Evolutionary conservation across 2,329 filamentous ascomycete genomes (phyloP), one percentile per base, ranked within the genome.

Genomic region (Dactylellina cionopaga): DNA sequence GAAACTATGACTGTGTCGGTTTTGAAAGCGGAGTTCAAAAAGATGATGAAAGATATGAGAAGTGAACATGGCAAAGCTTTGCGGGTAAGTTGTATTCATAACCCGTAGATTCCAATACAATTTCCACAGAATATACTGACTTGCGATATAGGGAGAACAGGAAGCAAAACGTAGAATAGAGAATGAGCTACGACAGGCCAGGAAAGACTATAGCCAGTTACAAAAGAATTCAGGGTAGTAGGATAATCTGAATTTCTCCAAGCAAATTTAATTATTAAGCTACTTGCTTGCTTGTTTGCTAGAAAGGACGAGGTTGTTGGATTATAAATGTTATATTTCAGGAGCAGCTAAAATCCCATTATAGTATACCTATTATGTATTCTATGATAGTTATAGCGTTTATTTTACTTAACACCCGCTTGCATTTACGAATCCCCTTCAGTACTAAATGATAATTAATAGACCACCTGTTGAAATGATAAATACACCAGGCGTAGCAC

Each of bases 21-120:
- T 39, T 78, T 92, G 77, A 88, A 88, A 80, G 88, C 88, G 74
- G 89, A 92, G 79, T 92, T 92, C 79, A 90, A 90, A 83, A 91
- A 89, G 82, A 91, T 91, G 89, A 91, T 91, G 89, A 84, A 88
- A 74, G 89, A 91, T 77, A 87, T 87, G 49, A 85, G 89, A 73
- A 83, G 84, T 0, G 89, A 92, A 79, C 88, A 86, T 73, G 81
- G 87, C 77, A 89, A 85, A 80, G 82, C 84, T 70, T 78, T 91
- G 64, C 87, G 86, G 82, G 89, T 91, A 80, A 81, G 86, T 82
- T n/a, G n/a, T n/a, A n/a, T n/a, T n/a, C n/a, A n/a, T n/a, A n/a
- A n/a, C n/a, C n/a, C n/a, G n/a, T n/a, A n/a, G n/a, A n/a, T n/a
- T 73, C 25, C n/a, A 13, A 31, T 43, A 35, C 2, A 9, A 47